A percentile compares a stretch with the other conserved stretches of the same genome.
Evolutionary conservation across 768 basidiomycete genomes (phyloP).

Genomic region (Russula sp.): DNA sequence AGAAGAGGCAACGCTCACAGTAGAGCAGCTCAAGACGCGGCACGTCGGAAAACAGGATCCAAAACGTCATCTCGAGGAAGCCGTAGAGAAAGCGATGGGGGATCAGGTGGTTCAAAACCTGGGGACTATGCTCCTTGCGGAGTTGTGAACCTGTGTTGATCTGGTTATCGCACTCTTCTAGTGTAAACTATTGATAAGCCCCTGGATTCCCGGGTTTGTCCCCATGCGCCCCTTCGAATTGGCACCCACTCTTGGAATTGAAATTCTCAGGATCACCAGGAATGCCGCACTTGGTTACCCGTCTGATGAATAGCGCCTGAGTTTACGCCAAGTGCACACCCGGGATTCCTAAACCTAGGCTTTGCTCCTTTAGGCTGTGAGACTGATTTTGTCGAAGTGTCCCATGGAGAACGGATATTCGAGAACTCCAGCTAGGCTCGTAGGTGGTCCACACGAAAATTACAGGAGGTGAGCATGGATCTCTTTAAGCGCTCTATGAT

Average conservation of each 20-base stretch:
- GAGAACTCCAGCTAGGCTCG: no score
- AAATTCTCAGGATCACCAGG: background rate
- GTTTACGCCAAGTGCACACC: background rate
- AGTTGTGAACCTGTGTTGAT: constrained; percentile 46
- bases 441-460: no score
- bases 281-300: background rate
- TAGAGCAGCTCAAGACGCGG: constrained; percentile 92
- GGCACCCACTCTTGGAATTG: background rate
- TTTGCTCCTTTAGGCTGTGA: background rate
- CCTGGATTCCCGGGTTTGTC: background rate
- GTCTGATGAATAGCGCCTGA: background rate
- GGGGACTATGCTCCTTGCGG: constrained; percentile 90
- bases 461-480: no score
- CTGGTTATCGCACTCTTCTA: background rate
- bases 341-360: background rate
- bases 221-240: background rate
- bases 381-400: background rate
- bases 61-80: constrained; percentile 95
- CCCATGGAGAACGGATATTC: background rate
- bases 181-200: background rate
- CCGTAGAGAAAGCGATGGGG: constrained; percentile 96
- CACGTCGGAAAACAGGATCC: constrained; percentile 98
- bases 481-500: no score
- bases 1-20: constrained; percentile 92
- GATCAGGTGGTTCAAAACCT: constrained; percentile 94